Evolutionary conservation across 1,139 yeast genomes (phyloP).

Genomic region (Yamadazyma atmosphaerica): DNA sequence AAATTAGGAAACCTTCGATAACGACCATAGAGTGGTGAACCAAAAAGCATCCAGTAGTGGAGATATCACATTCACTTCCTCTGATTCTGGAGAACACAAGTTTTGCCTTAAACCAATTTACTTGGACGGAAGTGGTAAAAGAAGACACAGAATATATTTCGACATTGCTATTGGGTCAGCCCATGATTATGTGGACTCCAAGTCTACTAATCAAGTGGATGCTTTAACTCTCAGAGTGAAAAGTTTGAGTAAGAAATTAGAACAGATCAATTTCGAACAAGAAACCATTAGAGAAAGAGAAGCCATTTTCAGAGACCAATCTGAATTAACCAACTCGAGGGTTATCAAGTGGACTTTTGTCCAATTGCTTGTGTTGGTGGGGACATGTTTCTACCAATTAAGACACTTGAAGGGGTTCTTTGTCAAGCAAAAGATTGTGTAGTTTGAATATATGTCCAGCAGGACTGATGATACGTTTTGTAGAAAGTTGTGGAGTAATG

Average conservation of each 20-base stretch:
- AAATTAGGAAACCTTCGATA: conserved; percentile 44
- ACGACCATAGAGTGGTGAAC: conserved; percentile 43
- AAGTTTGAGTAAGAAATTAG: conserved; percentile 42
- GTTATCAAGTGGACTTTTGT: conserved; percentile 49
- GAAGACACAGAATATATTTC: conserved; percentile 44
- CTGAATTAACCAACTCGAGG: conserved; percentile 47
- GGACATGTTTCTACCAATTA: conserved; percentile 51
- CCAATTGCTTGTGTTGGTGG: conserved; percentile 47
- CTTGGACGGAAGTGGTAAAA: conserved; percentile 31
- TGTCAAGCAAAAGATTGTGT: conserved; percentile 53
- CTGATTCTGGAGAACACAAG: conserved; percentile 49
- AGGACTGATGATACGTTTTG: too few species aligned
- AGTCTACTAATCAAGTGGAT: conserved; percentile 46
- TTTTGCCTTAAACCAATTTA: conserved; percentile 48
- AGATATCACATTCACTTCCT: conserved; percentile 44
- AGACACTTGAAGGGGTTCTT: conserved; percentile 53
- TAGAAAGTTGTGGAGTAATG: too few species aligned
- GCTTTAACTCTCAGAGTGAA: conserved; percentile 41
- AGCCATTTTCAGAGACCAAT: conserved; percentile 48
- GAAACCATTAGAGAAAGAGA: conserved; percentile 50
- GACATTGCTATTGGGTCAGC: conserved; percentile 51
- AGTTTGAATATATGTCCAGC: conserved; percentile 8
- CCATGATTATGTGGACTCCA: conserved; percentile 49
- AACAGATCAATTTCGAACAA: conserved; percentile 47
- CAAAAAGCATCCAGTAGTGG: conserved; percentile 42